Evolutionary conservation across 352 stramenopile species (phyloP), one percentile per base, ranked within the genome.

Genomic region (Phytophthora sansomeana): DNA sequence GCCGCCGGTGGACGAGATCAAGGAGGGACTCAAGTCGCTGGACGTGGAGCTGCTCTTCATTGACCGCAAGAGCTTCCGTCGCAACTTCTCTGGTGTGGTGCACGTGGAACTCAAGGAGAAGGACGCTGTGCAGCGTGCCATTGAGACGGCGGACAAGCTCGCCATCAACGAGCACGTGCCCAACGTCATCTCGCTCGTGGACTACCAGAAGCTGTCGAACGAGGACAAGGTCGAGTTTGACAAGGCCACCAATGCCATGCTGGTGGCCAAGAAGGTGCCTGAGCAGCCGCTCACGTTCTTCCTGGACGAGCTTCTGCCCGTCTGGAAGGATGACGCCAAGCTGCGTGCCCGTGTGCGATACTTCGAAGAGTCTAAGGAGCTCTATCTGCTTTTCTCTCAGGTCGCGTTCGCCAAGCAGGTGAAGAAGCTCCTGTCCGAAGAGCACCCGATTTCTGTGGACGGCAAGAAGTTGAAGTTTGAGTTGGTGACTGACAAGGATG

Each of bases 351-450:
- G 87, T 41, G 72, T 95, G 55, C 90, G 89, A 52, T 87, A 91
- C 59, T 78, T 85, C 33, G 74, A 77, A 14, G 84, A 87, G 14
- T 78, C 74, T 7, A 77, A 84, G 44, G 81, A 90, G 58, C 81
- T 96, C 7, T 92, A 94, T 65, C 60, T 96, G 69, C 68, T 95
- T 11, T 96, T 92, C 66, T 74, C 83, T 66, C 83, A 95, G 63
- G 54, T 87, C 30, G 58, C 72, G 7, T 88, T 92, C 48, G 88
- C 88, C 9, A 68, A 92, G 58, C 75, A 86, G 48, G 80, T 92
- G 56, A 60, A 74, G 21, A 79, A 90, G 41, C 48, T 67, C 8
- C 54, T 92, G 11, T 51, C 53, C 1, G 56, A 77, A n/a, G 72
- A 80, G 28, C 16, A 77, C 26, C 61, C 79, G 0, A 33, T 95